Percentiles rank a stretch among this genome's conserved stretches.
phyloP scores from a whole-genome alignment of 1,284 basidiomycete genomes.

The Malassezia vespertilionis region DNA sequence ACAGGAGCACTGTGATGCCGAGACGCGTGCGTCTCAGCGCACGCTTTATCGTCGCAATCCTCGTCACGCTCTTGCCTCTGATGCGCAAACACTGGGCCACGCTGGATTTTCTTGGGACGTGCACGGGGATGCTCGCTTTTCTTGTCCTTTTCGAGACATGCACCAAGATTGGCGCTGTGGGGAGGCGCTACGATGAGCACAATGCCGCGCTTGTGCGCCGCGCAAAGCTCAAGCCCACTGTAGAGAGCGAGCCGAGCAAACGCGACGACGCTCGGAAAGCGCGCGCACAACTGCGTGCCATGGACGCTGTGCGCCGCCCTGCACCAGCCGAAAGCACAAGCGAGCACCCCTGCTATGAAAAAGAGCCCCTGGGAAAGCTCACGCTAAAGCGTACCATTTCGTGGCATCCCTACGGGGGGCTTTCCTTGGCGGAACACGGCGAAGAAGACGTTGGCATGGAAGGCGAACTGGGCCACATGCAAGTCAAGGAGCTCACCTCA shows the following conservation, averaged over 20 bases:
- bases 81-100: constrained; percentile 22
- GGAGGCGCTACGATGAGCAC: constrained; percentile 25
- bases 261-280: no score
- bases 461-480: constrained; percentile 36
- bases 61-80: constrained; percentile 29
- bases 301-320: not conserved
- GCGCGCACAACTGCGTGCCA: constrained; percentile 5
- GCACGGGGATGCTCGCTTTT: constrained; percentile 21
- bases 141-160: constrained; percentile 38
- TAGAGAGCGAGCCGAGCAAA: constrained; percentile 13
- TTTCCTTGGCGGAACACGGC: constrained; percentile 37
- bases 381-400: constrained; percentile 5
- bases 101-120: constrained; percentile 23
- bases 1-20: constrained; percentile 26
- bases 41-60: constrained; percentile 23
- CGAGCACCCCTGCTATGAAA: not conserved
- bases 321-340: not conserved
- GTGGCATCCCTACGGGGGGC: constrained; percentile 42
- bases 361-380: not conserved
- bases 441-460: constrained; percentile 46
- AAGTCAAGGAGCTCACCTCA: constrained; percentile 30
- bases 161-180: constrained; percentile 40
- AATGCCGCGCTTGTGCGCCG: constrained; percentile 22
- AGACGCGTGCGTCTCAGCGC: constrained; percentile 24
- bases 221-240: not conserved